phyloP scores from a whole-genome alignment of 2,329 filamentous ascomycete species.

The Zymoseptoria ardabiliae region DNA sequence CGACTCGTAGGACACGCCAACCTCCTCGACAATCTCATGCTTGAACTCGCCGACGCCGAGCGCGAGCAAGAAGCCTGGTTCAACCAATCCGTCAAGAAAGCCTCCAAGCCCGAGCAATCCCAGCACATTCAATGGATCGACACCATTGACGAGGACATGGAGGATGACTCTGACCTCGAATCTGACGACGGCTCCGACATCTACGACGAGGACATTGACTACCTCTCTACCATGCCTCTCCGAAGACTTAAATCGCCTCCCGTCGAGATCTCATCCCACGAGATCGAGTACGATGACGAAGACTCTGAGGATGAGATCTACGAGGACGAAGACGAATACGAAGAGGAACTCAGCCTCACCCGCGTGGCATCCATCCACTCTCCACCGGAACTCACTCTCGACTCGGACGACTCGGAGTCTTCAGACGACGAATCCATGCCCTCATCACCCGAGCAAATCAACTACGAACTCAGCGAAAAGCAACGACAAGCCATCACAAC shows the following conservation, averaged over 20 bases:
- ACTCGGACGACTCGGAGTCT: conserved; percentile 33
- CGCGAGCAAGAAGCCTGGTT: conserved; percentile 95
- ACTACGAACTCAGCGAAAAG: conserved; percentile 42
- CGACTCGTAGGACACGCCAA: conserved; percentile 97
- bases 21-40: conserved; percentile 91
- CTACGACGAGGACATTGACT: conserved; percentile 46
- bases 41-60: conserved; percentile 85
- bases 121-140: conserved; percentile 85
- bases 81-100: conserved; percentile 84
- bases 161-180: conserved; percentile 38
- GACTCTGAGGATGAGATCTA: conserved; percentile 37
- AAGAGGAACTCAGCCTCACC: conserved; percentile 35
- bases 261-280: conserved; percentile 37
- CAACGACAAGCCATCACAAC: conserved; percentile 39
- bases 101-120: conserved; percentile 52
- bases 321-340: conserved; percentile 41
- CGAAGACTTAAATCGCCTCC: conserved; percentile 35
- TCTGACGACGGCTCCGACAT: conserved; percentile 47
- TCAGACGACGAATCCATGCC: conserved; percentile 44
- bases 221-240: conserved; percentile 32
- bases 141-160: conserved; percentile 62
- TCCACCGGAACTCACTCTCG: conserved; percentile 44
- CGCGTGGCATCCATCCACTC: conserved; percentile 38
- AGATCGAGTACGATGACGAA: conserved; percentile 34
- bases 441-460: conserved; percentile 38